These are phyloP conservation scores for Passiflora organensis DNA, from an alignment of 345 rosid species.

Conservation along the genomic window DNA sequence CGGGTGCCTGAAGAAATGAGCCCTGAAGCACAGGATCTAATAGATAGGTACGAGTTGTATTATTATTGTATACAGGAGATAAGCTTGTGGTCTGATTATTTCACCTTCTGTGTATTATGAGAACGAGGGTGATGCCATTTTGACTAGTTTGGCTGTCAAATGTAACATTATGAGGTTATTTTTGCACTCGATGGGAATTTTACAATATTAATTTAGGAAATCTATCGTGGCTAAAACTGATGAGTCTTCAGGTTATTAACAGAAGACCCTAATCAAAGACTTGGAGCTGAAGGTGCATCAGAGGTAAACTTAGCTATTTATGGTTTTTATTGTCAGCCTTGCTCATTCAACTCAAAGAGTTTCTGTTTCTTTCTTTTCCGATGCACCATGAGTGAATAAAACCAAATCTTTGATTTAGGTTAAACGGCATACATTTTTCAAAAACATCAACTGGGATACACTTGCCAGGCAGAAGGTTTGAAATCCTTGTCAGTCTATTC, in stretches of 20 bases:
- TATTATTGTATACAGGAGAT: neutral
- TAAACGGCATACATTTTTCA: slow-evolving; percentile 85
- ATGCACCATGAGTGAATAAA: slow-evolving; percentile 11
- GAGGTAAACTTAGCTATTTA: slow-evolving; percentile 49
- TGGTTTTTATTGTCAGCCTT: slow-evolving; percentile 1
- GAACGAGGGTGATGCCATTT: neutral
- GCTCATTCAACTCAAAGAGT: neutral
- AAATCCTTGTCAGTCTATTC: slow-evolving; percentile 2
- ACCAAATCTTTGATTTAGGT: slow-evolving; percentile 46
- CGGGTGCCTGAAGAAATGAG: slow-evolving; percentile 78
- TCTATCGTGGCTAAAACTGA: slow-evolving; percentile 2
- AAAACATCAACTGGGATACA: slow-evolving; percentile 94
- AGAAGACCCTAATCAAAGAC: slow-evolving; percentile 97
- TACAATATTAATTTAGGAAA: neutral
- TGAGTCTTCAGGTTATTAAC: slow-evolving; percentile 66
- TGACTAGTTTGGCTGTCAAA: neutral
- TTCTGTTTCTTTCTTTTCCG: neutral
- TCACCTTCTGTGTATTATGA: no score
- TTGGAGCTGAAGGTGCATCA: slow-evolving; percentile 90
- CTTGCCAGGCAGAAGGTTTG: slow-evolving; percentile 93
- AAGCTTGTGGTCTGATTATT: no score
- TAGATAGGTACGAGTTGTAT: slow-evolving; percentile 58
- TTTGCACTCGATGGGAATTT: neutral
- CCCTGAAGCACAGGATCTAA: slow-evolving; percentile 75
- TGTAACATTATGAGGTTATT: neutral